Evolutionary conservation across 225 moss, liverwort and hornwort species (phyloP), one percentile per base, ranked within the genome.

Genomic region (Marchantia paleacea): DNA sequence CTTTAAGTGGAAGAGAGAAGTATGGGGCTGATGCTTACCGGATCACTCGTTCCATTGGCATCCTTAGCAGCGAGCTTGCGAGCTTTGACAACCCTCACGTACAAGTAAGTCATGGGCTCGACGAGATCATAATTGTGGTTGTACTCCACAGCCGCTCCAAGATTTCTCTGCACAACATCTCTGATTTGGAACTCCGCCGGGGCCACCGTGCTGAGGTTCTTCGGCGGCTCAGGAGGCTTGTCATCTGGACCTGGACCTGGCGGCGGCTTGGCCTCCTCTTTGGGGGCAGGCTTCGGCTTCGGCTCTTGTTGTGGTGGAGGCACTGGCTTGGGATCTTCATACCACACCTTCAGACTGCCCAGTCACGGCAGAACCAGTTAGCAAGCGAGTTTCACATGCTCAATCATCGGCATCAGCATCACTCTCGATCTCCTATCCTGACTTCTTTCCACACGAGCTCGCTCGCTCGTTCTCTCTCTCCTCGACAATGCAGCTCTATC

Each of bases 41-140:
- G 86, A 77, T 97, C 86, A 76, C 93, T 95, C 0, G 84, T 87
- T 3, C 95, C 93, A 31, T 84, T 90, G 1, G 83, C 84, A 64
- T 93, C 95, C 75, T 92, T 95, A 0, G 90, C 92, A 73, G 93
- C 84, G 20, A 97, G 84, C 70, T 83, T 83, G 0, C 97, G 86
- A 8, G 97, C 95, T 69, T 89, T 89, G 7, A 95, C 92, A 2
- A 92, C 91, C 2, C 90, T 90, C 0, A 97, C 84, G 31, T 92
- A 97, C 11, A 97, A 79, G 50, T 93, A 97, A 3, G 87, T 60
- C 97, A 97, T 97, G 49, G 92, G 85, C 75, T 97, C 95, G 2
- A 97, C 97, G 0, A 97, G 92, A 74, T 97, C 97, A 77, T 81
- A 97, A 31, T 86, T 85, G 68, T 97, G 97, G 18, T 93, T 88